Conservation (phyloP, 2,329 filamentous ascomycete genomes). For the Waltergamsia citrina region DNA sequence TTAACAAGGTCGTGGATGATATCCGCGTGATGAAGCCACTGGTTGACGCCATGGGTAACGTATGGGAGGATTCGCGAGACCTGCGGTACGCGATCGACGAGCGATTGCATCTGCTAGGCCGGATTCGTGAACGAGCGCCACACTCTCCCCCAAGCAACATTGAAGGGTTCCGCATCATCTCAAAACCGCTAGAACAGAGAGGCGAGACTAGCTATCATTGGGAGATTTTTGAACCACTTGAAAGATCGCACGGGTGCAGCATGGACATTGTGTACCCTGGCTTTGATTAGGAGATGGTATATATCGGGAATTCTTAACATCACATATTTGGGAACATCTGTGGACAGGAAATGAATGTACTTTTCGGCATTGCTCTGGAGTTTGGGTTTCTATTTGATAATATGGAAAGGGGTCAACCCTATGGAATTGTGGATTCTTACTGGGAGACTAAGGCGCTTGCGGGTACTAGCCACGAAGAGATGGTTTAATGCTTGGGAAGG, state of each 20-base stretch:
- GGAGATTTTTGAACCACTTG: conserved; percentile 25
- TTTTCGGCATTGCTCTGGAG: neutral
- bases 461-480: too few species aligned
- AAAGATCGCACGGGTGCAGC: conserved; percentile 22
- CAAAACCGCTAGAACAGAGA: conserved; percentile 14
- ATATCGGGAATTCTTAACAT: too few species aligned
- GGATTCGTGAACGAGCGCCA: conserved; percentile 1
- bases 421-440: too few species aligned
- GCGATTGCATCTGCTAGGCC: conserved; percentile 20
- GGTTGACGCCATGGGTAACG: conserved; percentile 43
- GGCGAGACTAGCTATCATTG: conserved; percentile 19
- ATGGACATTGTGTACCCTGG: conserved; percentile 25
- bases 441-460: too few species aligned
- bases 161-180: conserved; percentile 20
- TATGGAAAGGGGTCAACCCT: too few species aligned
- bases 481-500: too few species aligned
- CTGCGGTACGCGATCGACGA: conserved; percentile 37
- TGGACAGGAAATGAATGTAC: neutral
- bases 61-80: conserved; percentile 49
- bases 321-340: too few species aligned
- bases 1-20: conserved; percentile 42
- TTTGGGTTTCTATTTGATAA: too few species aligned
- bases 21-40: conserved; percentile 42
- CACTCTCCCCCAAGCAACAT: conserved; percentile 14
- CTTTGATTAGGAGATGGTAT: too few species aligned